phyloP scores from a whole-genome alignment of 768 basidiomycete genomes.

The Cytidiella melzeri region DNA sequence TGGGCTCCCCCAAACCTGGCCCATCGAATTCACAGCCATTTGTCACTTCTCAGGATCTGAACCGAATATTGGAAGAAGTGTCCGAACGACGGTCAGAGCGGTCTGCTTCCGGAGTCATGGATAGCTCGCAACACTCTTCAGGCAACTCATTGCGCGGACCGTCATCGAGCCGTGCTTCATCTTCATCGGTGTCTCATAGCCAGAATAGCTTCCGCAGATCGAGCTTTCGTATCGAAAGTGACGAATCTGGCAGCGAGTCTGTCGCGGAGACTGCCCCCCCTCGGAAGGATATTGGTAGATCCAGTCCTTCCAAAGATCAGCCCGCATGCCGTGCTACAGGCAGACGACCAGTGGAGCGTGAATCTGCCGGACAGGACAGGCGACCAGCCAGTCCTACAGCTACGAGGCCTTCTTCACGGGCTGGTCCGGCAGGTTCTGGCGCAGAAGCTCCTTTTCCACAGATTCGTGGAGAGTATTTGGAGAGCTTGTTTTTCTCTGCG shows the following conservation, averaged over 20 bases:
- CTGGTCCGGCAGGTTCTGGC: not conserved
- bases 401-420: not conserved
- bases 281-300: not conserved
- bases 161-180: not conserved
- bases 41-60: constrained; percentile 52
- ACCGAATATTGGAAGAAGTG: constrained; percentile 59
- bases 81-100: constrained; percentile 58
- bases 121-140: not conserved
- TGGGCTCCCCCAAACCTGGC: constrained; percentile 33
- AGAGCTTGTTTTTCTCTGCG: constrained; percentile 75
- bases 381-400: not conserved
- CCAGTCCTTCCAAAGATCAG: not conserved
- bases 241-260: not conserved
- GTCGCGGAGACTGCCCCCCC: not conserved
- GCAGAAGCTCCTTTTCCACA: constrained; percentile 64
- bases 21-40: constrained; percentile 31
- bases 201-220: not conserved
- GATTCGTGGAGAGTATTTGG: constrained; percentile 72
- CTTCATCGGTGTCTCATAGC: not conserved
- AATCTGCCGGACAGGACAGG: not conserved
- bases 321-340: not conserved
- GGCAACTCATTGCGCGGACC: not conserved
- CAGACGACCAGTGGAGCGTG: not conserved
- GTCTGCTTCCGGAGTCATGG: constrained; percentile 20
- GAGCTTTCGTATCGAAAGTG: not conserved